A percentile compares a stretch with the other conserved stretches of the same genome.
These are phyloP conservation scores for Tolypocladium guangdongense DNA, from an alignment of 2,329 filamentous ascomycete species.

Conservation along the genomic window DNA sequence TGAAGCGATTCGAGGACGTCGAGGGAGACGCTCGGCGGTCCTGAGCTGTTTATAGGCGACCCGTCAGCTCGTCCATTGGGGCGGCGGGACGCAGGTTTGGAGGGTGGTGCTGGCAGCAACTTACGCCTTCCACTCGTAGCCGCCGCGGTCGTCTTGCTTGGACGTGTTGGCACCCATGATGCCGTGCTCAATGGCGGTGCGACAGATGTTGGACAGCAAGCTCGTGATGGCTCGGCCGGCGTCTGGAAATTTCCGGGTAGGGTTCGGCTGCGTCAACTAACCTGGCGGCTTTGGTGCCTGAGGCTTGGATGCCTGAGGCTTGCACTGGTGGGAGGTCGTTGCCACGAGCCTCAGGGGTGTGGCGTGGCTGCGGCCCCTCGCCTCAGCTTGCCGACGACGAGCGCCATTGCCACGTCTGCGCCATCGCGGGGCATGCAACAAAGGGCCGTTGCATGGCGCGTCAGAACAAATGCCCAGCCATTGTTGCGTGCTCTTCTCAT, in stretches of 20 bases:
- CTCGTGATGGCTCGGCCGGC: conserved; percentile 15
- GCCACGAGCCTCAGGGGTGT: background rate
- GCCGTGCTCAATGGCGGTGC: conserved; percentile 25
- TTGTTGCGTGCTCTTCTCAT: background rate
- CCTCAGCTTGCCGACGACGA: background rate
- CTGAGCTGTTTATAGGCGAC: conserved; percentile 20
- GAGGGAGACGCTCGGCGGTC: conserved; percentile 55
- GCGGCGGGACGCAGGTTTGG: background rate
- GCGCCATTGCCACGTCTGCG: too few relatives aligned
- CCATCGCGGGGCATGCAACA: background rate
- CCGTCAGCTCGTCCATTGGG: background rate
- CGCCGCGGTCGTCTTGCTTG: conserved; percentile 28
- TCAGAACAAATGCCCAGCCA: background rate
- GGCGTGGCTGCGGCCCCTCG: conserved; percentile 3
- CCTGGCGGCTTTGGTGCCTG: conserved; percentile 13
- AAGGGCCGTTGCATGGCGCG: background rate
- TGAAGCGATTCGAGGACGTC: conserved; percentile 76
- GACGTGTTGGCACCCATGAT: conserved; percentile 48
- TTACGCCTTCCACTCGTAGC: conserved; percentile 45
- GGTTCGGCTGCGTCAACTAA: conserved; percentile 21
- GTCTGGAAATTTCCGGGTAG: conserved; percentile 23
- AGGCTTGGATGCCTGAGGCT: conserved; percentile 1
- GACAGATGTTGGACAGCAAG: conserved; percentile 15
- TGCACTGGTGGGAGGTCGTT: background rate
- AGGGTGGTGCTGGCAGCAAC: conserved; percentile 12